phyloP scores from a whole-genome alignment of 192 early-diverging fungal species.

The Coemansia sp. region DNA sequence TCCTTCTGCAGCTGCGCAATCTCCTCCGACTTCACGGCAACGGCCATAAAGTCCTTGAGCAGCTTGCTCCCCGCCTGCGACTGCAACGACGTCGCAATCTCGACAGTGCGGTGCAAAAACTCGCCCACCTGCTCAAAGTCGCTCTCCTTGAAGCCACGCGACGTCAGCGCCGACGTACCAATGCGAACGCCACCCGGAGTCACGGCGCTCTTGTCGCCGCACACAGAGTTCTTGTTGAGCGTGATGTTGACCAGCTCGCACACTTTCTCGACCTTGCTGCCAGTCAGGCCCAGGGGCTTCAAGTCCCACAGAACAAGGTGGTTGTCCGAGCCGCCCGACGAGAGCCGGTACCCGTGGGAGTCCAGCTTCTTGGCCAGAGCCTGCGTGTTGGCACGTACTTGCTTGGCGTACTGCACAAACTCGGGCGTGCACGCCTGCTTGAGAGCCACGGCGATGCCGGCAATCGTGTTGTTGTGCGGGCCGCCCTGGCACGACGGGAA shows the following conservation, averaged over 20 bases:
- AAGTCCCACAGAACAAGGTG: conserved; percentile 99
- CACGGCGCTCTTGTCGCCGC: conserved; percentile 92
- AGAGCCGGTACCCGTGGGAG: conserved; percentile 86
- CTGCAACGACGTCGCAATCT: conserved; percentile 88
- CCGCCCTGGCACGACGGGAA: conserved; percentile 99
- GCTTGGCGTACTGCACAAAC: conserved; percentile 92
- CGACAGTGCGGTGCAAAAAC: conserved; percentile 90
- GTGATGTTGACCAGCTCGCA: conserved; percentile 98
- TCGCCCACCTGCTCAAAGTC: conserved; percentile 97
- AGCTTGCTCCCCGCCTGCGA: conserved; percentile 81
- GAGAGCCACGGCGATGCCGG: conserved; percentile 93
- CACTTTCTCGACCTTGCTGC: conserved; percentile 98
- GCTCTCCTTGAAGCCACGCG: conserved; percentile 92
- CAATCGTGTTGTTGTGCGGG: conserved; percentile 99
- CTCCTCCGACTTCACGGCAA: conserved; percentile 72
- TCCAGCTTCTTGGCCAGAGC: conserved; percentile 79
- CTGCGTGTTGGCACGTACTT: conserved; percentile 91
- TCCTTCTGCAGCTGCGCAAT: conserved; percentile 80
- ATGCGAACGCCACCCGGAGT: conserved; percentile 98
- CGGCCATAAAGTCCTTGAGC: conserved; percentile 97
- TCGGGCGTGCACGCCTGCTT: conserved; percentile 95
- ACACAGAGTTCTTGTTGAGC: conserved; percentile 99
- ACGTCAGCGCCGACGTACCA: conserved; percentile 93
- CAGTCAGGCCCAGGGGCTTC: conserved; percentile 86
- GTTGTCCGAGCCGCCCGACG: conserved; percentile 96